These are phyloP conservation scores for Fusarium temperatum DNA, from an alignment of 2,329 filamentous ascomycete genomes.

Conservation along the genomic window DNA sequence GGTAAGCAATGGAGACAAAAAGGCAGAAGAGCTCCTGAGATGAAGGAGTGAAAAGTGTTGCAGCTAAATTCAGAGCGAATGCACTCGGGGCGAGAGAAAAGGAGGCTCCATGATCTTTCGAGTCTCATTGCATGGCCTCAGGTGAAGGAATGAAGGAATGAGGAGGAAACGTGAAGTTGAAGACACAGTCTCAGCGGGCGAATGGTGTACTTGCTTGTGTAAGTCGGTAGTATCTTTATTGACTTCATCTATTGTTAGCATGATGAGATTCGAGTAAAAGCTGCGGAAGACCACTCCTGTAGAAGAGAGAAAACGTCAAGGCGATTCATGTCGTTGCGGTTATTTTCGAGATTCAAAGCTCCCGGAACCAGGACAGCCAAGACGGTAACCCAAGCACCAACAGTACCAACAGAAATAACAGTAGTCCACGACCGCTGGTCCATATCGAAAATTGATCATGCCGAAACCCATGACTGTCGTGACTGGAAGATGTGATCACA, in stretches of 20 bases:
- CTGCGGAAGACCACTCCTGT: too few relatives aligned
- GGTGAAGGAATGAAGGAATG: background rate
- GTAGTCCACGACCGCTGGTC: background rate
- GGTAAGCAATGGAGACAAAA: background rate
- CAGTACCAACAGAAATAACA: background rate
- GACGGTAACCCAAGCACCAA: background rate
- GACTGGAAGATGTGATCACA: background rate
- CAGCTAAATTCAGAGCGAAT: background rate
- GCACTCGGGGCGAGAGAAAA: background rate
- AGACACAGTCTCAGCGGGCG: background rate
- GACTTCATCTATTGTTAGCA: background rate
- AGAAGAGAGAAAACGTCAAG: background rate
- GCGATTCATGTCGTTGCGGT: too few relatives aligned
- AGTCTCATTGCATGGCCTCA: rapidly evolving
- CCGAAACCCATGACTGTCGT: background rate
- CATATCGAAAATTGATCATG: background rate
- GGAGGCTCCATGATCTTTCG: background rate
- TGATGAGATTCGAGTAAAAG: rapidly evolving
- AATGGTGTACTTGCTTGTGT: background rate
- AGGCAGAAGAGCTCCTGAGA: background rate
- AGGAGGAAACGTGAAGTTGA: background rate
- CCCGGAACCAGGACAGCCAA: background rate
- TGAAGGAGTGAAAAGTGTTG: background rate
- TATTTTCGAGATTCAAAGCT: background rate
- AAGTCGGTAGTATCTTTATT: background rate